phyloP scores from a whole-genome alignment of 371 early-diverging fungal genomes.

The Rhizomucor miehei region DNA sequence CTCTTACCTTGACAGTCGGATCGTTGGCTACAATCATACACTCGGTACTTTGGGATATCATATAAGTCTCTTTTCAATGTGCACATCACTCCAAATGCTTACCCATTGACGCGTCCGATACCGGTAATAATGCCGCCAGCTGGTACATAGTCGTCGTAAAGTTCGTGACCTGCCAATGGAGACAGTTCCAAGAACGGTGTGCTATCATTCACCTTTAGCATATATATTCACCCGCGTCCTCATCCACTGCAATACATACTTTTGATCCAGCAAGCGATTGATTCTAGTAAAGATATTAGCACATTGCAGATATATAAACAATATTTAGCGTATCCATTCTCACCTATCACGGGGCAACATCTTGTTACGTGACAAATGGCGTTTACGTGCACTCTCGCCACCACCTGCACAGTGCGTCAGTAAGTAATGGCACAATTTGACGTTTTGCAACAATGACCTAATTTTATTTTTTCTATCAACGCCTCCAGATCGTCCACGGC shows the following conservation, averaged over 20 bases:
- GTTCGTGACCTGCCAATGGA: slow-evolving; percentile 87
- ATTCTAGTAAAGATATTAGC: slow-evolving; percentile 48
- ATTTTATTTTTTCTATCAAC: slow-evolving; percentile 69
- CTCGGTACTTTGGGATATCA: slow-evolving; percentile 62
- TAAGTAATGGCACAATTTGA: background rate
- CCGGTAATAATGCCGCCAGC: slow-evolving; percentile 97
- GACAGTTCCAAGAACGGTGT: slow-evolving; percentile 96
- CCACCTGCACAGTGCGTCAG: slow-evolving; percentile 68
- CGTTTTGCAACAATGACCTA: slow-evolving; percentile 48
- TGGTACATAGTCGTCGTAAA: slow-evolving; percentile 88
- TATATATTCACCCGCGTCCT: background rate
- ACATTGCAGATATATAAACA: background rate
- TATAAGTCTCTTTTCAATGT: too few species aligned
- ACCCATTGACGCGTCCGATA: slow-evolving; percentile 93
- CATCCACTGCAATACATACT: slow-evolving; percentile 41
- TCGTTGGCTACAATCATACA: slow-evolving; percentile 98
- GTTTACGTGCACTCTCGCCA: slow-evolving; percentile 82
- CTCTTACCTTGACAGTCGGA: slow-evolving; percentile 74
- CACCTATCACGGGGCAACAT: slow-evolving; percentile 93
- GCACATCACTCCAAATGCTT: too few species aligned
- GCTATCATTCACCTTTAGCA: slow-evolving; percentile 24
- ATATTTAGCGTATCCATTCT: background rate
- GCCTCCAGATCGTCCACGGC: slow-evolving; percentile 76
- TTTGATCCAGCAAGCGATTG: slow-evolving; percentile 82
- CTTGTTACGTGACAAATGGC: slow-evolving; percentile 88